A percentile compares a stretch with the other conserved stretches of the same genome.
Conservation (phyloP, 768 basidiomycete genomes). For the Pulveroboletus ravenelii region DNA sequence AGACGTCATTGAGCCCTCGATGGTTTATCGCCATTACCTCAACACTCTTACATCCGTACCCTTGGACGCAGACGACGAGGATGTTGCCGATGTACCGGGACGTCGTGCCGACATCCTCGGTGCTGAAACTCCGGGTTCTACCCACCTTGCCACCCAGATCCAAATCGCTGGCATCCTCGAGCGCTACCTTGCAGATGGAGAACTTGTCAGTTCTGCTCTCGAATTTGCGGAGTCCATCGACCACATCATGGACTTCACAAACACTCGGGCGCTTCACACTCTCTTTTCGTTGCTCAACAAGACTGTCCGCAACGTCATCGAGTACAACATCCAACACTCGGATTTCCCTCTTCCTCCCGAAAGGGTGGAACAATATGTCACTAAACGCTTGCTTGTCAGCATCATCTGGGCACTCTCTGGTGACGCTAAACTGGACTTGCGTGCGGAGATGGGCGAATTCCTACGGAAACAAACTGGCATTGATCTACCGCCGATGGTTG, state of each 20-base stretch:
- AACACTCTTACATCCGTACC: slow-evolving; percentile 67
- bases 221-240: slow-evolving; percentile 79
- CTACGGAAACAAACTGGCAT: slow-evolving; percentile 81
- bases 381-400: slow-evolving; percentile 83
- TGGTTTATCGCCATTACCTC: slow-evolving; percentile 91
- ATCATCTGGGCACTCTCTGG: slow-evolving; percentile 99
- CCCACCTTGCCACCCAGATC: slow-evolving; percentile 69
- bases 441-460: slow-evolving; percentile 87
- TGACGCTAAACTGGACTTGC: slow-evolving; percentile 86
- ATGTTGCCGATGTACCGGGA: slow-evolving; percentile 54
- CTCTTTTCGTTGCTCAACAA: slow-evolving; percentile 98
- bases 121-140: slow-evolving; percentile 48
- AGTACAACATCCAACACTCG: slow-evolving; percentile 91
- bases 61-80: slow-evolving; percentile 89
- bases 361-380: slow-evolving; percentile 85
- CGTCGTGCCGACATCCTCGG: slow-evolving; percentile 48
- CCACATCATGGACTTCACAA: slow-evolving; percentile 99
- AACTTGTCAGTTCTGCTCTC: slow-evolving; percentile 76
- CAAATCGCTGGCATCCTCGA: slow-evolving; percentile 71
- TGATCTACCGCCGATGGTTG: slow-evolving; percentile 73
- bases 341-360: slow-evolving; percentile 90
- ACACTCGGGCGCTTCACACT: slow-evolving; percentile 86
- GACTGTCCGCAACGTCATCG: slow-evolving; percentile 86
- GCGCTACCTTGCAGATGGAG: slow-evolving; percentile 77
- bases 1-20: slow-evolving; percentile 83